Conservation (phyloP, 345 rosid species). For the Combretum micranthum region DNA sequence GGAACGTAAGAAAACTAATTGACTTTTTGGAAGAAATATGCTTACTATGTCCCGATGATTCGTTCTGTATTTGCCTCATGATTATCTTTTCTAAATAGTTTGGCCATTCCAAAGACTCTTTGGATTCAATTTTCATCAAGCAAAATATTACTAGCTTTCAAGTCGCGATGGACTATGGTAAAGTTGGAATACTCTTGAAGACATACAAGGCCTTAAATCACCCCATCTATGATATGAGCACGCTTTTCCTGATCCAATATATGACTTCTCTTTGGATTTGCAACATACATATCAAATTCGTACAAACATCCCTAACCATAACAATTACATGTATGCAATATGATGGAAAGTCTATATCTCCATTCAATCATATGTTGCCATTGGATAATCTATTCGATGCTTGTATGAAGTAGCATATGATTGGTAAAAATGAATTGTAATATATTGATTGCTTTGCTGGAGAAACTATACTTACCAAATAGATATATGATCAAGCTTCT, state of each 20-base stretch:
- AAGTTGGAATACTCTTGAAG: slow-evolving; percentile 27
- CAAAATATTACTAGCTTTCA: slow-evolving; percentile 36
- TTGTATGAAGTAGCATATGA: no score
- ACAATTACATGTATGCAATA: no score
- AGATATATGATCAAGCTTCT: slow-evolving; percentile 18
- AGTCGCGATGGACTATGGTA: slow-evolving; percentile 15
- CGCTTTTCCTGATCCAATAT: slow-evolving; percentile 10
- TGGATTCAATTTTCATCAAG: slow-evolving; percentile 33
- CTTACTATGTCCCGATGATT: slow-evolving; percentile 41
- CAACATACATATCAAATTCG: neutral
- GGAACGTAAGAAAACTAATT: neutral
- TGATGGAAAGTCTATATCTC: no score
- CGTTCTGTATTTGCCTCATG: slow-evolving; percentile 21
- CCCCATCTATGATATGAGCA: slow-evolving; percentile 13
- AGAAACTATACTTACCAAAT: slow-evolving; percentile 12
- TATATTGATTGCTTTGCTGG: no score
- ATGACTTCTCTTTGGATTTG: slow-evolving; percentile 3
- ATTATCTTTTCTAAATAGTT: slow-evolving; percentile 23
- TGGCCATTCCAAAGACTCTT: slow-evolving; percentile 53
- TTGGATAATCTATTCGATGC: no score
- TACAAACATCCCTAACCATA: no score
- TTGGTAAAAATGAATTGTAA: no score
- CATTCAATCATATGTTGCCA: no score
- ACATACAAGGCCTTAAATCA: slow-evolving; percentile 23
- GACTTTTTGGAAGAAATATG: neutral